Evolutionary conservation across 2,329 filamentous ascomycete genomes (phyloP).

Genomic region (Plenodomus tracheiphilus): DNA sequence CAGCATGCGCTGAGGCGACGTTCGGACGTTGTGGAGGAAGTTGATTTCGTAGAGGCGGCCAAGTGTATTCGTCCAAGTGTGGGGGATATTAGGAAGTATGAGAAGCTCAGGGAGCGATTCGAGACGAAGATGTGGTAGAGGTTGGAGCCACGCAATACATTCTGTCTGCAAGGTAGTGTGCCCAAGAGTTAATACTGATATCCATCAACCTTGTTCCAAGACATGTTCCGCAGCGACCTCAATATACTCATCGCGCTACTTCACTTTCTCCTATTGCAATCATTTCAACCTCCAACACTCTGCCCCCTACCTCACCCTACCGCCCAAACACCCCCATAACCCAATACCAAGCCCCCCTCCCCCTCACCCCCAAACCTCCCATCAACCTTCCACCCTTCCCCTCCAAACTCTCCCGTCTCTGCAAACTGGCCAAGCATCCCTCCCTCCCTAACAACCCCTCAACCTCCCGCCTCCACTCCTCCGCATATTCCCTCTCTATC

Average conservation of each 20-base stretch:
- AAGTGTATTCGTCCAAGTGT: conserved; percentile 55
- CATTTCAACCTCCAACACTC: no score
- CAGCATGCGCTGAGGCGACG: conserved; percentile 58
- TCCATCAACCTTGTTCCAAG: no score
- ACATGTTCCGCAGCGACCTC: no score
- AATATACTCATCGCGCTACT: no score
- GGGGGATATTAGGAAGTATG: conserved; percentile 61
- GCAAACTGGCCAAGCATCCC: conserved; percentile 2
- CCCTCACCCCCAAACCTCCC: background rate
- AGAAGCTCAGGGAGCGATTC: conserved; percentile 56
- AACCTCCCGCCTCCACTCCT: background rate
- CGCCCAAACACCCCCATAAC: no score
- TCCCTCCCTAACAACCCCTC: background rate
- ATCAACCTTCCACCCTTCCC: no score
- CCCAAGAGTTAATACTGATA: no score
- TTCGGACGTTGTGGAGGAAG: conserved; percentile 49
- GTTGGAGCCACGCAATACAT: background rate
- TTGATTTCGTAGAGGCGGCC: conserved; percentile 52
- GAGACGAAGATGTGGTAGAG: conserved; percentile 28
- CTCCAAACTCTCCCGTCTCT: background rate
- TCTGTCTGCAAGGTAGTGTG: background rate
- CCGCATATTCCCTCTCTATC: no score
- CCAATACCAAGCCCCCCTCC: no score
- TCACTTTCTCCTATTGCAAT: no score
- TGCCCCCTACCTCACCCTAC: no score